A percentile compares a stretch with the other conserved stretches of the same genome.
These are phyloP conservation scores for Eragrostis tef DNA, from an alignment of 202 grass and related monocot species.

Conservation along the genomic window DNA sequence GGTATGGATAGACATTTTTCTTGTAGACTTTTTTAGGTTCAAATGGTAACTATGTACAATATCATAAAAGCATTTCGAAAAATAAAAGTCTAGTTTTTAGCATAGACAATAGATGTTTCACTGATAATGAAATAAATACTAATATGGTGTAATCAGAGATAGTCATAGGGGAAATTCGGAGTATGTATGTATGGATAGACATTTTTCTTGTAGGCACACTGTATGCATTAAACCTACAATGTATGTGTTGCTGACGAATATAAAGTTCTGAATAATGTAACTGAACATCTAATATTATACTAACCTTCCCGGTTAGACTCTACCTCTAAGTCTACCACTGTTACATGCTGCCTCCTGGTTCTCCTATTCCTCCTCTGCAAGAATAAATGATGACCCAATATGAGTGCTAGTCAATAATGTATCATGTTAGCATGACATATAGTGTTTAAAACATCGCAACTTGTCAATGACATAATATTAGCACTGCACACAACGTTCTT, in stretches of 20 bases:
- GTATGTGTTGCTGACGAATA: slow-evolving; percentile 25
- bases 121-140: not conserved
- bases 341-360: slow-evolving; percentile 39
- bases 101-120: not conserved
- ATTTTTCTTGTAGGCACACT: no score
- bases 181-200: no score
- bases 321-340: slow-evolving; percentile 55
- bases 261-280: slow-evolving; percentile 16
- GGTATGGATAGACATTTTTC: slow-evolving; percentile 8
- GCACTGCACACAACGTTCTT: not conserved
- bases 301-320: slow-evolving; percentile 49
- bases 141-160: slow-evolving; percentile 7
- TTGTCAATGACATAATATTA: slow-evolving; percentile 4
- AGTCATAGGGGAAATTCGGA: no score
- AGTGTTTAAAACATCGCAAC: slow-evolving; percentile 7
- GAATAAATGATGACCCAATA: slow-evolving; percentile 22
- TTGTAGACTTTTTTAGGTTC: slow-evolving; percentile 6
- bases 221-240: slow-evolving; percentile 10
- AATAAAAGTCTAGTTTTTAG: slow-evolving; percentile 1
- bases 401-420: not conserved
- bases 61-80: not conserved
- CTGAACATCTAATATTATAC: not conserved
- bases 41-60: not conserved
- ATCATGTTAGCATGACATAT: slow-evolving; percentile 7
- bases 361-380: slow-evolving; percentile 59